phyloP scores from a whole-genome alignment of 306 rosid genomes.

The Nissolia schottii region DNA sequence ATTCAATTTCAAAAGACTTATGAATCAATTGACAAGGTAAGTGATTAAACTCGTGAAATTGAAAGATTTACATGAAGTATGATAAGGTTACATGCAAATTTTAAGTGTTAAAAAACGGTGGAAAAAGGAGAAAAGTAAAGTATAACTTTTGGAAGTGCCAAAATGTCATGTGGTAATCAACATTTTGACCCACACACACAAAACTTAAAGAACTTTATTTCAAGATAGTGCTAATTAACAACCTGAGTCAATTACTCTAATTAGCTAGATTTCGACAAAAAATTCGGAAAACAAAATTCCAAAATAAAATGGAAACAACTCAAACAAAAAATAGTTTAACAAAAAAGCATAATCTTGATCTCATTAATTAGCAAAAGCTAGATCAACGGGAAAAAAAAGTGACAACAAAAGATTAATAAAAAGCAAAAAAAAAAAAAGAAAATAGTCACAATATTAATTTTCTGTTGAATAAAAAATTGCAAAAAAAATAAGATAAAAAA shows the following conservation, averaged over 20 bases:
- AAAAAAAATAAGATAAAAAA: not conserved
- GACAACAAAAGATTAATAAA: not conserved
- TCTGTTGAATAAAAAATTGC: not conserved
- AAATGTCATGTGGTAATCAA: not conserved
- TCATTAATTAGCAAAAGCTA: not conserved
- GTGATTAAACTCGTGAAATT: not conserved
- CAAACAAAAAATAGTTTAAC: not conserved
- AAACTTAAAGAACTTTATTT: not conserved
- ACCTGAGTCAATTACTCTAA: not conserved
- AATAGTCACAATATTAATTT: too few species aligned
- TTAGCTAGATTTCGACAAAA: not conserved
- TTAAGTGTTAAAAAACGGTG: not conserved
- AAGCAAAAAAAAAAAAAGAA: too few species aligned
- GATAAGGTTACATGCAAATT: not conserved
- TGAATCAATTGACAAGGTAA: not conserved
- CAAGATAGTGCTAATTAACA: not conserved
- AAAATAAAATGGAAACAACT: not conserved
- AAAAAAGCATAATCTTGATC: constrained; percentile 5
- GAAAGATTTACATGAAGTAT: not conserved
- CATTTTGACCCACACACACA: not conserved
- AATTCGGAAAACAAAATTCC: not conserved
- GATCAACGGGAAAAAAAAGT: not conserved
- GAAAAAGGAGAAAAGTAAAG: not conserved
- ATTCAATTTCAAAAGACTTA: not conserved
- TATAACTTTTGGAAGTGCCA: not conserved